These are phyloP conservation scores for Ramaria sp. DNA, from an alignment of 768 basidiomycete species.

Conservation along the genomic window DNA sequence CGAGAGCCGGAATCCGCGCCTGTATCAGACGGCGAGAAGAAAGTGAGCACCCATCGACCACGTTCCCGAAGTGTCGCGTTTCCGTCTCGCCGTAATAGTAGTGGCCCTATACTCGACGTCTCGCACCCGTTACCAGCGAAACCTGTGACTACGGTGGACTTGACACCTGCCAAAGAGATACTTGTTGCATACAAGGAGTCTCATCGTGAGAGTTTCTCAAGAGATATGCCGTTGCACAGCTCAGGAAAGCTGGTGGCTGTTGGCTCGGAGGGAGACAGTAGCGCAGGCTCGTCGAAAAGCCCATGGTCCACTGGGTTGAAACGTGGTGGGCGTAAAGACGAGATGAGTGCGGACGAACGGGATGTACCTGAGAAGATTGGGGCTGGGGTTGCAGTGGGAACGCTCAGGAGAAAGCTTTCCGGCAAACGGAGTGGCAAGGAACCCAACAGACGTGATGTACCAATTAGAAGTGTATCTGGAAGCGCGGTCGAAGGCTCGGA, in stretches of 20 bases:
- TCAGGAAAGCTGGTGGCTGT: conserved; percentile 3
- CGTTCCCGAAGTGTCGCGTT: not conserved
- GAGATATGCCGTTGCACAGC: not conserved
- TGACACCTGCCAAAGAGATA: conserved; percentile 7
- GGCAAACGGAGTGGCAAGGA: conserved; percentile 1
- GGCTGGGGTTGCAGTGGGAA: not conserved
- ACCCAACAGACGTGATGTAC: not conserved
- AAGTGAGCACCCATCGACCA: not conserved
- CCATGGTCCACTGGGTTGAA: not conserved
- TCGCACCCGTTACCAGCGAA: not conserved
- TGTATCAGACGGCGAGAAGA: not conserved
- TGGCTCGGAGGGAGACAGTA: not conserved
- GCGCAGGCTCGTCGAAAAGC: not conserved
- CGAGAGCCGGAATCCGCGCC: not conserved
- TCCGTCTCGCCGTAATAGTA: not conserved
- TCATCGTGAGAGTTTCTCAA: not conserved
- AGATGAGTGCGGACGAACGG: not conserved
- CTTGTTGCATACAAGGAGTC: conserved; percentile 7
- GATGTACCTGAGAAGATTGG: not conserved
- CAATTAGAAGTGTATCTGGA: not conserved
- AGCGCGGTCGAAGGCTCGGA: not conserved
- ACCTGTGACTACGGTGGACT: not conserved
- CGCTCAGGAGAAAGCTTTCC: conserved; percentile 3
- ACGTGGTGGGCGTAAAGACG: not conserved
- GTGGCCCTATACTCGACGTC: not conserved